Percentiles rank a stretch among this genome's conserved stretches.
Conservation (phyloP, 257 asterid genomes). For the Solanum pennellii region DNA sequence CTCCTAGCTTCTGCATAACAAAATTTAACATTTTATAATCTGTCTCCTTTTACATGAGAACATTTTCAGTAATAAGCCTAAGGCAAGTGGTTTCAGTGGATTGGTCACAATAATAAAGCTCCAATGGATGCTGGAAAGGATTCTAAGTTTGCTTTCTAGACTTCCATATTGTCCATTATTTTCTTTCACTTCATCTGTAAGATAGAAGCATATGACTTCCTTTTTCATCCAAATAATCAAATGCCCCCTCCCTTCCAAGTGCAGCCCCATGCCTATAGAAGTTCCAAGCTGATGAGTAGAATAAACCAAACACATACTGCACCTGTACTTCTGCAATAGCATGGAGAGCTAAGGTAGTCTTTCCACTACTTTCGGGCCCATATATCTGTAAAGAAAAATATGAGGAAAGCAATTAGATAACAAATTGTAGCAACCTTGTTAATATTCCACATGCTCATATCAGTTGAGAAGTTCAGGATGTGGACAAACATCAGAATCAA, state of each 20-base stretch:
- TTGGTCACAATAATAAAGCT: background rate
- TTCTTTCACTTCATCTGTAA: background rate
- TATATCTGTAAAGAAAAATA: constrained; percentile 44
- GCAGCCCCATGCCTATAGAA: background rate
- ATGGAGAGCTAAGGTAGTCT: constrained; percentile 96
- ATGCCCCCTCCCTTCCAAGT: background rate
- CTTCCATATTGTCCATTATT: background rate
- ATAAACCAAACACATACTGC: constrained; percentile 38
- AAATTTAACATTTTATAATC: background rate
- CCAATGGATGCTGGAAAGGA: background rate
- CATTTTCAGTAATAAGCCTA: background rate
- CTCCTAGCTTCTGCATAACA: constrained; percentile 77
- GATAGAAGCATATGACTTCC: background rate
- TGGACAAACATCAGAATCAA: background rate
- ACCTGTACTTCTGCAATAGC: constrained; percentile 99
- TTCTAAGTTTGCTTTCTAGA: background rate
- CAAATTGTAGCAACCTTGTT: background rate
- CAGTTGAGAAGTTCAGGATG: background rate
- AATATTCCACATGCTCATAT: background rate
- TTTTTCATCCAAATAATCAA: background rate
- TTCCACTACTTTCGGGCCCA: constrained; percentile 99
- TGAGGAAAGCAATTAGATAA: background rate
- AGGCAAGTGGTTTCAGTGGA: background rate
- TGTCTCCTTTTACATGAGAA: background rate
- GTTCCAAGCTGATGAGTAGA: constrained; percentile 1